Evolutionary conservation across 176 grass and related monocot genomes (phyloP), one percentile per base, ranked within the genome.

Genomic region (Oryza glaberrima): DNA sequence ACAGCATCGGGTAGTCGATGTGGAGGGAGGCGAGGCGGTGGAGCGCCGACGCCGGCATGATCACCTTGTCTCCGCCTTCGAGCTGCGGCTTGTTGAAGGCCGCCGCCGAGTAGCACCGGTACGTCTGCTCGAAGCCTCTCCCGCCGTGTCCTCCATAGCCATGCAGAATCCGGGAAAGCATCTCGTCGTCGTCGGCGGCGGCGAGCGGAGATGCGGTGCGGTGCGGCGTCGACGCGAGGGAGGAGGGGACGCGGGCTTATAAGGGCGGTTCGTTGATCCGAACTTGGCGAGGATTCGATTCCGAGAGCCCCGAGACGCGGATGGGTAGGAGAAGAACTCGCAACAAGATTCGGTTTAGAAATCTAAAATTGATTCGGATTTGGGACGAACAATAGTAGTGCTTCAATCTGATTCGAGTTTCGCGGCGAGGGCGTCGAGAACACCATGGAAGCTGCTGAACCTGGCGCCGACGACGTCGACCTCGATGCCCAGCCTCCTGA

Each of bases 371-470:
- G 23, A 19, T 23, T 63, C 10, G n/a, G 0, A 23, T 3, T 9
- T 20, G 15, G 35, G 25, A 35, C 20, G 19, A 77, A 23, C 17
- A 63, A 0, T 1, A 1, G n/a, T 3, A 9, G 23, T 9, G 56
- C 56, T 9, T 9, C 9, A 63, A 23, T 63, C n/a, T 9, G n/a
- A 63, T 11, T 63, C 58, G 9, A 92, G 85, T 66, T 30, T 19
- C 5, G 65, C 35, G 0, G 85, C 83, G 11, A 98, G 87, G 65
- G 91, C 89, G 66, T 92, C 93, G 1, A 95, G 28, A 66, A 98
- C 87, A 5, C 93, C 95, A 43, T 86, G 54, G 72, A 98, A 98
- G 82, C 93, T 93, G 85, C 89, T 82, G 69, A 93, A 98, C 48
- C 80, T 95, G 43, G 85, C 32, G 76, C 93, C 89, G 5, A 98